phyloP scores from a whole-genome alignment of 345 rosid genomes.

The Pseudoturritis turrita region DNA sequence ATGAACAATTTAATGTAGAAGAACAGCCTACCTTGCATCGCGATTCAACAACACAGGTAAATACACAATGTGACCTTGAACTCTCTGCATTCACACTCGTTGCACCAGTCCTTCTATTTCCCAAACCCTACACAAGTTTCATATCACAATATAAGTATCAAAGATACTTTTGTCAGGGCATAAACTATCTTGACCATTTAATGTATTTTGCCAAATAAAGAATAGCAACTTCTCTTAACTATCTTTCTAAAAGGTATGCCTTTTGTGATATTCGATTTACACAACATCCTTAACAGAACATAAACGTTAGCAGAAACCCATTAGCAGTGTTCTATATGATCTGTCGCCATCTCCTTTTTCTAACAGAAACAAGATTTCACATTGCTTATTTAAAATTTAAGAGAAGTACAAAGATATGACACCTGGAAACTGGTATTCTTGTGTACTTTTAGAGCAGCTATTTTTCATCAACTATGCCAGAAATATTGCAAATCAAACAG shows the following conservation, averaged over 20 bases:
- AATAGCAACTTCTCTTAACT: neutral
- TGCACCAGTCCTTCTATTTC: conserved; percentile 79
- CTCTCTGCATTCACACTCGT: conserved; percentile 89
- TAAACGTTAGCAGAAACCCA: neutral
- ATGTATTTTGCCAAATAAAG: neutral
- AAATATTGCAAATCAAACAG: neutral
- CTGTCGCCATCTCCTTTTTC: neutral
- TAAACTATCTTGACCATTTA: neutral
- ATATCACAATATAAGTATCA: neutral
- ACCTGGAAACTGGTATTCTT: neutral
- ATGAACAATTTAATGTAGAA: neutral
- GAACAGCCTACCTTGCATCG: conserved; percentile 62
- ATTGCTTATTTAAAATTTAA: neutral
- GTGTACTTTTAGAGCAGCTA: neutral
- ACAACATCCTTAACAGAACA: neutral
- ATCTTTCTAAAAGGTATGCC: neutral
- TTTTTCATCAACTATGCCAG: neutral
- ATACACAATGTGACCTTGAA: conserved; percentile 87
- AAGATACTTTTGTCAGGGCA: neutral
- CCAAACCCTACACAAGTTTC: conserved; percentile 55
- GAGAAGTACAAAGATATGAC: neutral
- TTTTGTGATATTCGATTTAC: neutral
- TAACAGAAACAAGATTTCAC: neutral
- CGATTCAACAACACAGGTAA: conserved; percentile 80
- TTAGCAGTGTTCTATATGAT: neutral